These are phyloP conservation scores for Wolfiporia cocos DNA, from an alignment of 1,284 basidiomycete genomes.

Conservation along the genomic window DNA sequence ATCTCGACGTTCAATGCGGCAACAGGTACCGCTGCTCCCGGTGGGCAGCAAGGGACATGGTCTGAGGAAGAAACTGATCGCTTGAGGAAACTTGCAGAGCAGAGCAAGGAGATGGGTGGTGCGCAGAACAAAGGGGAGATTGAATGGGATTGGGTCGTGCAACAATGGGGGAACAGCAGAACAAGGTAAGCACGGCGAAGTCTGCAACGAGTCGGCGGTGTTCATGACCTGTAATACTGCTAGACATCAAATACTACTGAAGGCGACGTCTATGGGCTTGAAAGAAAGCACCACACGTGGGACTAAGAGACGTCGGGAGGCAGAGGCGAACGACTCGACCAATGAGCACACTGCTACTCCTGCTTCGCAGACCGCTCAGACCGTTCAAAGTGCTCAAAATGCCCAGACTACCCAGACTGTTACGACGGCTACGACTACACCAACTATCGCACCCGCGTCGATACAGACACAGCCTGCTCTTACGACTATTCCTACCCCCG, in stretches of 20 bases:
- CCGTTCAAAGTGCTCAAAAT: slow-evolving; percentile 6
- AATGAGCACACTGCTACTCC: slow-evolving; percentile 27
- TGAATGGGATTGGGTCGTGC: slow-evolving; percentile 72
- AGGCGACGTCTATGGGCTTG: slow-evolving; percentile 66
- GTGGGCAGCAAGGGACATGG: slow-evolving; percentile 65
- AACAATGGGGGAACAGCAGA: slow-evolving; percentile 63
- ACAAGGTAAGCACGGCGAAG: slow-evolving; percentile 43
- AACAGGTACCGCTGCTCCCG: slow-evolving; percentile 32
- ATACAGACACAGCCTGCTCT: slow-evolving; percentile 1
- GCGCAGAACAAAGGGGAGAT: slow-evolving; percentile 44
- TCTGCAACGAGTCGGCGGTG: not conserved
- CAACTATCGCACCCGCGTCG: slow-evolving; percentile 1
- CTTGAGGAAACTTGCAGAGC: slow-evolving; percentile 59
- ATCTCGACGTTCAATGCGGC: slow-evolving; percentile 29
- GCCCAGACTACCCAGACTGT: not conserved
- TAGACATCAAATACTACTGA: slow-evolving; percentile 74
- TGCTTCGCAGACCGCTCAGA: slow-evolving; percentile 23
- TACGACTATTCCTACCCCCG: not conserved
- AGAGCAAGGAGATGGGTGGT: slow-evolving; percentile 40
- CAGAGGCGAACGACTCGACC: slow-evolving; percentile 25
- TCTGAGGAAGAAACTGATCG: slow-evolving; percentile 68
- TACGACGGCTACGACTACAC: not conserved
- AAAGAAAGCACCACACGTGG: slow-evolving; percentile 67
- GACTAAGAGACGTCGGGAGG: slow-evolving; percentile 53
- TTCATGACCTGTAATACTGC: slow-evolving; percentile 1